Evolutionary conservation across 2,329 filamentous ascomycete genomes (phyloP), one percentile per base, ranked within the genome.

Genomic region (Stachybotrys elegans): DNA sequence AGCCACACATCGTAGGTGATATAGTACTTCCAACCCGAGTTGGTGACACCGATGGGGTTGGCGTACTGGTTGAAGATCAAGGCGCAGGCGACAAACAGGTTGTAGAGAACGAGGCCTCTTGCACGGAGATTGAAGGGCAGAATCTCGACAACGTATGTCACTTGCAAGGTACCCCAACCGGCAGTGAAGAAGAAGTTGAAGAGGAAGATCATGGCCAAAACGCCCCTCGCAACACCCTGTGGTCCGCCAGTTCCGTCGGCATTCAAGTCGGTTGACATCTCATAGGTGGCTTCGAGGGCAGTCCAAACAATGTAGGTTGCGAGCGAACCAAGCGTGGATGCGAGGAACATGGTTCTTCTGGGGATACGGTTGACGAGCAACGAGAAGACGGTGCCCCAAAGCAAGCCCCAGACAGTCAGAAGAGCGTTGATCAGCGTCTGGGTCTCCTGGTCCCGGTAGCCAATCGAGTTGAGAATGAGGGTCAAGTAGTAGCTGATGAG

Each of bases 71-170:
- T 69, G 52, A 69, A 69, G 36, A 56, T 50, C 23, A 54, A 44
- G 4, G 51, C 53, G 22, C 52, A 42, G 6, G 56, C 50, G 3
- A 53, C 51, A 22, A 54, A 51, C 13, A 52, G 46, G 35, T 57
- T 58, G 53, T 42, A 58, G 42, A 47, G 53, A 29, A 60, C 44
- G 4, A 48, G 40, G 2, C 46, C 46, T 5, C 36, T 29, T 16
- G 46, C 46, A 13, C 67, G 63, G 12, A 67, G 53, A 16, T 57
- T 55, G 47, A 57, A 69, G 0, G 66, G 66, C 13, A 70, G 54
- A 47, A 75, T 71, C 53, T 75, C 71, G 40, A 67, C 64, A 13
- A 61, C 59, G 53, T 73, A 75, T 14, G 62, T 62, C 32, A 71
- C 61, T 22, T 69, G 58, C 22, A 73, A 55, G 40, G 63, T 62